These are phyloP conservation scores for Collybiopsis luxurians DNA, from an alignment of 768 basidiomycete genomes.

Conservation along the genomic window DNA sequence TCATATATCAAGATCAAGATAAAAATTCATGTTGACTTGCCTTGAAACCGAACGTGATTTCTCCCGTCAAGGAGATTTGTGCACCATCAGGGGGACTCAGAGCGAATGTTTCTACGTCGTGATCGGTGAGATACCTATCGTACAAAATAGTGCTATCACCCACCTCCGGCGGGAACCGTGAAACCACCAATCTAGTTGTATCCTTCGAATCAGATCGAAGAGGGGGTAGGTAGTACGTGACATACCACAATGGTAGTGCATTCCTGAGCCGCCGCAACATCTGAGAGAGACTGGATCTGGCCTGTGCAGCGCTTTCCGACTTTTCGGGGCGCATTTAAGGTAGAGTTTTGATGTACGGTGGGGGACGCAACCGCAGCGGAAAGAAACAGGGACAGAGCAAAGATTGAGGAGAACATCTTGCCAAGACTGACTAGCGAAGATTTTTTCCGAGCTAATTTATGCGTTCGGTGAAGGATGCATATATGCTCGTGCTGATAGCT, in stretches of 20 bases:
- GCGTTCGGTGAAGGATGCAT: too few relatives aligned
- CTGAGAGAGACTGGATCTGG: constrained; percentile 10
- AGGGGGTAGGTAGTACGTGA: neutral
- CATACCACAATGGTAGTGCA: constrained; percentile 41
- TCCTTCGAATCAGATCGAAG: too few relatives aligned
- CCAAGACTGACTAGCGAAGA: too few relatives aligned
- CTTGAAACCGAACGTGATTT: constrained; percentile 38
- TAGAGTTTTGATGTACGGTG: neutral
- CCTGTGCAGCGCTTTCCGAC: constrained; percentile 16
- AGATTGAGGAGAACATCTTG: neutral
- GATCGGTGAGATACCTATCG: neutral
- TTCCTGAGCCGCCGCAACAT: constrained; percentile 29
- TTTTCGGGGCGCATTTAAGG: neutral
- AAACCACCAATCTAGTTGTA: constrained; percentile 38
- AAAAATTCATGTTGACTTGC: constrained; percentile 25
- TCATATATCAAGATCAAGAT: constrained; percentile 13
- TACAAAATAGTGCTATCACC: neutral
- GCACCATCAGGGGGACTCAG: constrained; percentile 36
- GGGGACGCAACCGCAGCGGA: neutral
- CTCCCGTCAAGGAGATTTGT: constrained; percentile 42
- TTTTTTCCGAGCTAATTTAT: too few relatives aligned
- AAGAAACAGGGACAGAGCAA: neutral
- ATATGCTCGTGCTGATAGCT: too few relatives aligned
- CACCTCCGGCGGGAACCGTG: constrained; percentile 37
- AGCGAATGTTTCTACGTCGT: constrained; percentile 28